Evolutionary conservation across 2,329 filamentous ascomycete genomes (phyloP).

Genomic region (Scedosporium minutisporum): DNA sequence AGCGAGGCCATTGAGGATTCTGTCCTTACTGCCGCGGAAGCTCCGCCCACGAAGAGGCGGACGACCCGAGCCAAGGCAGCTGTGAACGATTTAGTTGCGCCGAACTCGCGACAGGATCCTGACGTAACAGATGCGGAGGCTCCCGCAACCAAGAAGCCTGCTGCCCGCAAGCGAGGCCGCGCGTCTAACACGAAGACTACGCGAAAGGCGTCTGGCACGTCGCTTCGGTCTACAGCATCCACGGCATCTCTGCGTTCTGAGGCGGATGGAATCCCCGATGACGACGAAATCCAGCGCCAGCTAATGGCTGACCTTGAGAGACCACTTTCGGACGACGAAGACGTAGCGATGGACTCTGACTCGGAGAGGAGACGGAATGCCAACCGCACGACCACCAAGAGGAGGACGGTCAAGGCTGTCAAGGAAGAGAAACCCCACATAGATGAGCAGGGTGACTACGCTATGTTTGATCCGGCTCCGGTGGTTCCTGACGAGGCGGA

Average conservation of each 20-base stretch:
- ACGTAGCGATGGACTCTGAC: conserved; percentile 35
- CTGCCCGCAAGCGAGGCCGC: conserved; percentile 31
- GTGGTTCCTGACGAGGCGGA: conserved; percentile 34
- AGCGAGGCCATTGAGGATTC: conserved; percentile 50
- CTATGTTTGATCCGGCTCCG: conserved; percentile 43
- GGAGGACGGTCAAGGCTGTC: conserved; percentile 13
- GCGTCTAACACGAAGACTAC: conserved; percentile 24
- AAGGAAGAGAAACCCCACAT: conserved; percentile 16
- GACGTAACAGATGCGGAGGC: conserved; percentile 1
- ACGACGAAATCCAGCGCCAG: conserved; percentile 57
- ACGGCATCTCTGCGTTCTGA: conserved; percentile 29
- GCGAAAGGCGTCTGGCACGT: conserved; percentile 37
- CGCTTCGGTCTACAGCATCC: conserved; percentile 39
- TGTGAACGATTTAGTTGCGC: background rate
- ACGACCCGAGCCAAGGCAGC: conserved; percentile 16
- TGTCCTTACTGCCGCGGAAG: conserved; percentile 29
- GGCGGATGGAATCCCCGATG: conserved; percentile 38
- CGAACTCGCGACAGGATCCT: background rate
- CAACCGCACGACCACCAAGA: background rate
- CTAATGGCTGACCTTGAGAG: conserved; percentile 56
- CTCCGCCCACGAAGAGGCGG: conserved; percentile 49
- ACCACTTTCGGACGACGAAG: conserved; percentile 44
- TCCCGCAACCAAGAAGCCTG: conserved; percentile 16
- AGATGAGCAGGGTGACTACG: conserved; percentile 28
- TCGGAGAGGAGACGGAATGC: conserved; percentile 22